Base-by-base conservation (phyloP, 305 asterid genomes). In the Solanum chacoense region DNA sequence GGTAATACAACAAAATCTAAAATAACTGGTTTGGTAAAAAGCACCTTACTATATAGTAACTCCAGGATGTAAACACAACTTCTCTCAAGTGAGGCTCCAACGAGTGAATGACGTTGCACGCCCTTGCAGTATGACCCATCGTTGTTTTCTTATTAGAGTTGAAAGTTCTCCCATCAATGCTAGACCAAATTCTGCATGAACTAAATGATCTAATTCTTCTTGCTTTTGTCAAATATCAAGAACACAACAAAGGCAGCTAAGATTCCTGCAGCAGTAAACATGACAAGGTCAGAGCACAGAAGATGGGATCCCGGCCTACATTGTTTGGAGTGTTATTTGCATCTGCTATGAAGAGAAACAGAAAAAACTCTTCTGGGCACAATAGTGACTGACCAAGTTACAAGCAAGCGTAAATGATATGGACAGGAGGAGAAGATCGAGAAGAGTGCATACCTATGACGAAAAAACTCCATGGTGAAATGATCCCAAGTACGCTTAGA, bases 401-500 rank as follows among this genome's bases (percentile, higher is more conserved):
- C 29, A 79, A 78, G 22, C 26, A 79, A 71, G 67, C 67, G 9
- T 4, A 42, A 55, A 28, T 69, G 38, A 76, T 67, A 69, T 63
- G 80, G 74, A 73, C 13, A 32, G 28, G 34, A 55, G 55, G 18
- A 75, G 28, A 28, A 72, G 73, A 77, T 40, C 28, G 74, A 87
- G 18, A 89, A 93, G 63, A 92, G n/a, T 32, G n/a, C 74, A 84
- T 84, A 97, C 98, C 99, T 92, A 93, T 90, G 55, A 89, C 80
- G 86, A 96, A 95, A 87, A 91, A 88, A 89, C 85, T 94, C 88
- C 80, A 92, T 72, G 92, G 88, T 22, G 98, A 94, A 91, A 94
- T 88, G 87, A 94, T 93, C 89, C 98, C 98, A 34, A 95, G 90
- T 89, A 96, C 86, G 92, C 98, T 96, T 91, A 96, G 90, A 91